Conservation (phyloP, 768 basidiomycete genomes). For the Suillus occidentalis region DNA sequence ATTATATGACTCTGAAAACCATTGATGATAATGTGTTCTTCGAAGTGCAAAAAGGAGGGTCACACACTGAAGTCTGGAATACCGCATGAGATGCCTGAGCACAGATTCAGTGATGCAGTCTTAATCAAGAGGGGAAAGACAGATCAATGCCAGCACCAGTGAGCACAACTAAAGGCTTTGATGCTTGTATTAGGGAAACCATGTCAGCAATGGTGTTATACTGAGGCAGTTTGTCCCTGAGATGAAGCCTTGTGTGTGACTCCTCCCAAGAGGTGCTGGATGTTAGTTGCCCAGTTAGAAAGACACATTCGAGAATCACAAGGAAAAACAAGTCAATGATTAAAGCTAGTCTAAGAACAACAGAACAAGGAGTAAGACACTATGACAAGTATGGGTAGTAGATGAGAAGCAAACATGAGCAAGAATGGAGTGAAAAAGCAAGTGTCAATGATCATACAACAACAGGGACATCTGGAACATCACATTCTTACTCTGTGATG, state of each 20-base stretch:
- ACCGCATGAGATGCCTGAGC: constrained; percentile 78
- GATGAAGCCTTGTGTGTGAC: constrained; percentile 52
- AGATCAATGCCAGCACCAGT: constrained; percentile 86
- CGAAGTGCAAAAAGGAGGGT: background rate
- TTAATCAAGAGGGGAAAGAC: constrained; percentile 3
- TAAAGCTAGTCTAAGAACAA: no score
- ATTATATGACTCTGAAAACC: constrained; percentile 55
- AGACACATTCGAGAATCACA: no score
- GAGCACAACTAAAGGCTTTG: constrained; percentile 69
- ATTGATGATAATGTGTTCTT: background rate
- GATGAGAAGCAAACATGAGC: no score
- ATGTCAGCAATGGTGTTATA: constrained; percentile 79
- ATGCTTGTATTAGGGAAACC: constrained; percentile 59
- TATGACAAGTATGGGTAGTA: no score
- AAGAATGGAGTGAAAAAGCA: no score
- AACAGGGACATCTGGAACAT: no score
- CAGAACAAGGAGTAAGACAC: no score
- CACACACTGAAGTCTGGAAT: constrained; percentile 71
- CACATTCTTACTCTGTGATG: no score
- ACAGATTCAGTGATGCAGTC: background rate
- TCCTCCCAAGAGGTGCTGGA: no score
- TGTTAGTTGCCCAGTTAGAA: no score
- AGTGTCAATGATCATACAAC: no score
- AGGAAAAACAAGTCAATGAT: no score
- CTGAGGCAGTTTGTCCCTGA: constrained; percentile 64